A percentile compares a stretch with the other conserved stretches of the same genome.
These are phyloP conservation scores for Isabelozyma pseudorhagii DNA, from an alignment of 805 yeast species.

Conservation along the genomic window DNA sequence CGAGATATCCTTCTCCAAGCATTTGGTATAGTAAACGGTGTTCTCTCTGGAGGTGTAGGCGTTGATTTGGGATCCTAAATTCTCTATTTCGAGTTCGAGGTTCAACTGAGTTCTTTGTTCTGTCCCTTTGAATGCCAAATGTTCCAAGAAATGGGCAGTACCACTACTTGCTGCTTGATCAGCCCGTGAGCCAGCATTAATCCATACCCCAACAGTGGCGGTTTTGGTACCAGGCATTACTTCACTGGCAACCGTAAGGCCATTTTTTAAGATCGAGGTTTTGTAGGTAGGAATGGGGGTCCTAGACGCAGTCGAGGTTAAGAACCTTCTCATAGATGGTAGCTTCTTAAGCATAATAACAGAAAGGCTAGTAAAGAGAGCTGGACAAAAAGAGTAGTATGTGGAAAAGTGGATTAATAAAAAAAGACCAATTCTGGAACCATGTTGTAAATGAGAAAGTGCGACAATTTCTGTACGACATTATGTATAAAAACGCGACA, in stretches of 20 bases:
- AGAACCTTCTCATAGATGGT: constrained; percentile 1
- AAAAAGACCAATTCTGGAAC: background rate
- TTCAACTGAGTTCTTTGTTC: constrained; percentile 71
- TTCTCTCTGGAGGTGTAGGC: constrained; percentile 99
- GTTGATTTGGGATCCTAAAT: constrained; percentile 93
- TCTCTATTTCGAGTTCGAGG: constrained; percentile 90
- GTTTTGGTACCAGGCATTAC: constrained; percentile 81
- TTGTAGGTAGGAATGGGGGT: constrained; percentile 26
- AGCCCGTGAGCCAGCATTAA: constrained; percentile 97
- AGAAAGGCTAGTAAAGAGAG: no score
- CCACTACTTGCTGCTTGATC: constrained; percentile 85
- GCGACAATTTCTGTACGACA: background rate
- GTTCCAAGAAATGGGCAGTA: constrained; percentile 96
- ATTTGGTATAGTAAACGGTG: constrained; percentile 93
- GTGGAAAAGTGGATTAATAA: background rate
- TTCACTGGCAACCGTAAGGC: constrained; percentile 92
- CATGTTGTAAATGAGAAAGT: background rate
- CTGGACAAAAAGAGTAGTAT: background rate
- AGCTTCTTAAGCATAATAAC: background rate
- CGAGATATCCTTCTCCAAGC: constrained; percentile 76
- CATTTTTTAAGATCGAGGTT: constrained; percentile 81
- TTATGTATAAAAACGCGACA: background rate
- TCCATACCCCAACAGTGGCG: constrained; percentile 98
- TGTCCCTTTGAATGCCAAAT: constrained; percentile 95
- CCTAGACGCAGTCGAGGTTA: constrained; percentile 3